Evolutionary conservation across 495 filamentous ascomycete species (phyloP).

Genomic region (Staphylotrichum tortipilum): DNA sequence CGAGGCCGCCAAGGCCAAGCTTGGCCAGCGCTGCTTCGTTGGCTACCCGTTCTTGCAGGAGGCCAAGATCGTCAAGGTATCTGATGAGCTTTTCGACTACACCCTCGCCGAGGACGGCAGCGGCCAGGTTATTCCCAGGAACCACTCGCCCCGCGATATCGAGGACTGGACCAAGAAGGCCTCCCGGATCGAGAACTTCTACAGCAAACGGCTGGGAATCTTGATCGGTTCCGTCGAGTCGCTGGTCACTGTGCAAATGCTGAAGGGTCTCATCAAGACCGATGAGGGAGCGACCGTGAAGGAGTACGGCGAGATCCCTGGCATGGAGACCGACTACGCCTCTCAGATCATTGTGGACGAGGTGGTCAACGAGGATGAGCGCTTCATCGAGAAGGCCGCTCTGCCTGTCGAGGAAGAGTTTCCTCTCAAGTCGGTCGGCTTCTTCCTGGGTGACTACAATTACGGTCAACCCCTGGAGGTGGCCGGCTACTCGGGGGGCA

Average conservation of each 20-base stretch:
- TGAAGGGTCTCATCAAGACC: slow-evolving; percentile 83
- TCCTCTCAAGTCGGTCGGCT: slow-evolving; percentile 67
- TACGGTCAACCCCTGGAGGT: slow-evolving; percentile 87
- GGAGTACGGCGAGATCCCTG: slow-evolving; percentile 82
- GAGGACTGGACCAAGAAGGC: slow-evolving; percentile 78
- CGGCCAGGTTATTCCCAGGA: slow-evolving; percentile 53
- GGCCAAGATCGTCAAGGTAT: slow-evolving; percentile 78
- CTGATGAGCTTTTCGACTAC: slow-evolving; percentile 92
- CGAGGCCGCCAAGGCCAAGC: slow-evolving; percentile 62
- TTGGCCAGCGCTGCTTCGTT: slow-evolving; percentile 80
- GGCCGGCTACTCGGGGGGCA: slow-evolving; percentile 60
- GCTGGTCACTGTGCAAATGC: slow-evolving; percentile 81
- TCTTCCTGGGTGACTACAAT: slow-evolving; percentile 94
- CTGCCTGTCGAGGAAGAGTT: slow-evolving; percentile 88
- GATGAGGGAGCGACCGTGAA: slow-evolving; percentile 88
- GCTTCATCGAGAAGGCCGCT: slow-evolving; percentile 83
- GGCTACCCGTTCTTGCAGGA: slow-evolving; percentile 96
- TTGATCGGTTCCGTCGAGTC: slow-evolving; percentile 81
- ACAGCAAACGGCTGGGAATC: slow-evolving; percentile 85
- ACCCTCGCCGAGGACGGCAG: slow-evolving; percentile 47
- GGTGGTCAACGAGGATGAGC: slow-evolving; percentile 82
- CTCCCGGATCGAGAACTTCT: slow-evolving; percentile 68
- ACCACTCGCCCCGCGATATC: slow-evolving; percentile 72
- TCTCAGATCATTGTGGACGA: slow-evolving; percentile 84
- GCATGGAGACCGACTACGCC: slow-evolving; percentile 86